Evolutionary conservation across 2,329 filamentous ascomycete species (phyloP), one percentile per base, ranked within the genome.

Genomic region (Fusarium torreyae): DNA sequence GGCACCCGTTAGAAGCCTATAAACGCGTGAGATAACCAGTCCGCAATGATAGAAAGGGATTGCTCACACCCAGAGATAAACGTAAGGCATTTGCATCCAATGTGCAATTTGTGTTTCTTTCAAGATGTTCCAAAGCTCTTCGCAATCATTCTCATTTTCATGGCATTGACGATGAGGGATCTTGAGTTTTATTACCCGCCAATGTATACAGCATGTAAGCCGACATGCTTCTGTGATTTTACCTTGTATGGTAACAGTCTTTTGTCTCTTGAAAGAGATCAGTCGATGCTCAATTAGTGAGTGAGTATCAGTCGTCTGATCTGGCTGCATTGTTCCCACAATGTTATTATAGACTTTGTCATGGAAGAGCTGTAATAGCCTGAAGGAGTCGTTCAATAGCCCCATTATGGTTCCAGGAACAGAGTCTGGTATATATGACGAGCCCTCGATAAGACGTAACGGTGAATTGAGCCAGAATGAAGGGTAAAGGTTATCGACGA

Each of bases 81-180:
- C 45, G 33, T 49, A 49, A 36, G 45, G 45, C 31, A 49, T 49
- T 17, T 49, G 45, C 45, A 49, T 49, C 45, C 45, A 49, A 33
- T 49, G 31, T 36, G 18, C 13, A 36, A 49, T 36, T 38, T 49
- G 45, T 8, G 45, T 49, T 49, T 36, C 45, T 24, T 9, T 49
- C 2, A 49, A 36, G 2, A 49, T 20, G 4, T 9, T 9, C 18
- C 31, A 36, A 17, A 49, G 18, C 24, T 13, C 13, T n/a, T 36
- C 24, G n/a, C 31, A 36, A 18, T 49, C 33, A 24, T 49, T 20
- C 10, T 14, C 11, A 7, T 38, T 49, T 24, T 4, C 45, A 17
- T 38, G 8, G 15, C 45, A 49, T 11, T 26, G 45, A 33, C 45
- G 45, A 49, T 49, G 45, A 38, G 45, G 33, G 22, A 14, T 36